Evolutionary conservation across 345 rosid species (phyloP), one percentile per base, ranked within the genome.

Genomic region (Lepidium aucheri): DNA sequence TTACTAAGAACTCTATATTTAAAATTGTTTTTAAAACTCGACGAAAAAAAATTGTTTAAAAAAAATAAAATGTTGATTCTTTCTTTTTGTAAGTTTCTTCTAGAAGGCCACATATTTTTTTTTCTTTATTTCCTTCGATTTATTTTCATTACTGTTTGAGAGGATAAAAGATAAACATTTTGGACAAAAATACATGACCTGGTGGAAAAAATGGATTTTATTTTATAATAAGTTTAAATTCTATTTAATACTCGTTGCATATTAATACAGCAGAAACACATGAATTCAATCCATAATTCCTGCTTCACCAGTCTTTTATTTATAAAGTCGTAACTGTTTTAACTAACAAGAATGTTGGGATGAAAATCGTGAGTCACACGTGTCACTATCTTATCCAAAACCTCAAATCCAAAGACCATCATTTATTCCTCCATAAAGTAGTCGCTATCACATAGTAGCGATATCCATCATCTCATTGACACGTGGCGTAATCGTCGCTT

Each of bases 401-500:
- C 0, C 0, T 7, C 2, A 20, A 57, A 72, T 72, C 70, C 9
- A 63, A 72, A 53, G 71, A 60, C 18, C 33, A 50, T 9, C 2
- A 16, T 22, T 22, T 56, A 5, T 41, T 57, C 39, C 26, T 24
- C 4, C 52, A 64, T 2, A 57, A 10, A 40, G 65, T 57, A 49
- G 65, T 65, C 65, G 60, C 40, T 49, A 45, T 56, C 76, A 41
- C 66, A 64, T 43, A 63, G 57, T 38, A 72, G 22, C 58, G 26
- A 1, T 15, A 7, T 63, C 65, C 65, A 47, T 32, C 0, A 17
- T 9, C 0, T 1, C 8, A 0, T 0, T 1, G 60, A 55, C 76
- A 72, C 54, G 76, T 72, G 76, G 7, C 65, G 65, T 1, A 36
- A 45, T 54, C 12, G 35, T 36, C 62, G n/a, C n/a, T n/a, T n/a